Percentiles rank a stretch among this genome's conserved stretches.
These are phyloP conservation scores for Pseudogymnoascus sp. DNA, from an alignment of 2,329 filamentous ascomycete species.

Conservation along the genomic window DNA sequence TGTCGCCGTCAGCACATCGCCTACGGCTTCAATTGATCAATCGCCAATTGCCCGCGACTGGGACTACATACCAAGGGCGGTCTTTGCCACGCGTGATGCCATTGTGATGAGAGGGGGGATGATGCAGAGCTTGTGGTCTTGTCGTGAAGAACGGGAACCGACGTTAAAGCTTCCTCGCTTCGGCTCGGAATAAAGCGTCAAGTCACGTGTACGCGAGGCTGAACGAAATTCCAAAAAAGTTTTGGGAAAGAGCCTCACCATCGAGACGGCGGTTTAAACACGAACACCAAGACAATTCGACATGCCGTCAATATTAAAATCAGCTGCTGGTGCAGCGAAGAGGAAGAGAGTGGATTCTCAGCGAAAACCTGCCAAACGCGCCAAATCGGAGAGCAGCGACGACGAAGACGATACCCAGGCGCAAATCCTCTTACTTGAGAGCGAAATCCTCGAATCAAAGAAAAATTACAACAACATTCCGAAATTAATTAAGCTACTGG, in stretches of 20 bases:
- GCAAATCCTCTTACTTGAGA: conserved; percentile 66
- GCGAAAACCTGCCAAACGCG: conserved; percentile 37
- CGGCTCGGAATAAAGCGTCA: conserved; percentile 6
- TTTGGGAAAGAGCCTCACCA: conserved; percentile 10
- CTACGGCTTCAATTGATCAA: conserved; percentile 17
- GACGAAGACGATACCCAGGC: conserved; percentile 46
- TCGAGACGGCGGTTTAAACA: not conserved
- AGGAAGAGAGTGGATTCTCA: conserved; percentile 45
- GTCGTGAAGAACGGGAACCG: conserved; percentile 21
- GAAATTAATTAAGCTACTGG: conserved; percentile 54
- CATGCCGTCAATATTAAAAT: conserved; percentile 21
- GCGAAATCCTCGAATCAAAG: conserved; percentile 73
- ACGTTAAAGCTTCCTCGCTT: conserved; percentile 13
- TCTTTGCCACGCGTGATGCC: conserved; percentile 96
- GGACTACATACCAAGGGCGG: conserved; percentile 73
- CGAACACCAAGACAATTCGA: conserved; percentile 13
- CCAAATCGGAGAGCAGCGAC: conserved; percentile 34
- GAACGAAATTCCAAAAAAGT: conserved; percentile 12
- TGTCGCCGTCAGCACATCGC: conserved; percentile 12
- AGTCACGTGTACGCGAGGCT: conserved; percentile 11
- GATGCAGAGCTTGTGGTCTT: conserved; percentile 32
- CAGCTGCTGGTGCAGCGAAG: conserved; percentile 18
- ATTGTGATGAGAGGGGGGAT: conserved; percentile 64
- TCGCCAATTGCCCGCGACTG: conserved; percentile 9
- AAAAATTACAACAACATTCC: conserved; percentile 90